Base-by-base conservation (phyloP, 2,329 filamentous ascomycete genomes). In the Leptoxyphium fumago region DNA sequence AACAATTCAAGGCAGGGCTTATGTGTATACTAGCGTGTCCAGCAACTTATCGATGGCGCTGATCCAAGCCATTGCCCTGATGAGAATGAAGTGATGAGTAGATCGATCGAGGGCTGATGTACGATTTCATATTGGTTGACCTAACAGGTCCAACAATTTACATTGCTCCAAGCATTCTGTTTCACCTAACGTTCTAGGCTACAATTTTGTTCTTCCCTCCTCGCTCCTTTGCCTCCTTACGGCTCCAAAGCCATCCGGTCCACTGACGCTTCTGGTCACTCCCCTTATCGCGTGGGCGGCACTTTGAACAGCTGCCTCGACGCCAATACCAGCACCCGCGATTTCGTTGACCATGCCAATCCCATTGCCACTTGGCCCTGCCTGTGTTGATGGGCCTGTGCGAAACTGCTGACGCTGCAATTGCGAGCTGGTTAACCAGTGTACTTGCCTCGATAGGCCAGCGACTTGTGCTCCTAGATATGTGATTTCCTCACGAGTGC, bases 401-500 rank as follows among this genome's bases (percentile, higher is more conserved):
- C 44, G 36, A 28, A 50, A 46, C 29, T 46, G 42, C 40, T 54
- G 52, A 17, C 67, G 60, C 46, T 75, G 71, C 46, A 77, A 58
- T 14, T 73, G 69, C 2, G 72, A 68, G 47, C 73, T 74, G 53
- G 77, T 72, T 10, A 79, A 65, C 76, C 76, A 79, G 43, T 78
- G 74, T 17, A 80, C 64, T 52, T 80, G 76, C 63, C 77, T 70
- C 43, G 73, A 68, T 48, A 78, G 68, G 13, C 67, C 71, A 50
- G 70, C 73, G 39, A 80, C 67, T 34, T 74, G 75, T 2, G 75
- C 74, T 47, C 73, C 77, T 7, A 73, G 71, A 52, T 77, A 75
- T 10, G 75, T 67, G 62, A 79, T 71, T 46, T 80, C 75, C 50
- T 79, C 76, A 47, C 77, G 75, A 41, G 73, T 67, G 2, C 75